These are phyloP conservation scores for Penicillium goetzii DNA, from an alignment of 495 filamentous ascomycete species.

Conservation along the genomic window DNA sequence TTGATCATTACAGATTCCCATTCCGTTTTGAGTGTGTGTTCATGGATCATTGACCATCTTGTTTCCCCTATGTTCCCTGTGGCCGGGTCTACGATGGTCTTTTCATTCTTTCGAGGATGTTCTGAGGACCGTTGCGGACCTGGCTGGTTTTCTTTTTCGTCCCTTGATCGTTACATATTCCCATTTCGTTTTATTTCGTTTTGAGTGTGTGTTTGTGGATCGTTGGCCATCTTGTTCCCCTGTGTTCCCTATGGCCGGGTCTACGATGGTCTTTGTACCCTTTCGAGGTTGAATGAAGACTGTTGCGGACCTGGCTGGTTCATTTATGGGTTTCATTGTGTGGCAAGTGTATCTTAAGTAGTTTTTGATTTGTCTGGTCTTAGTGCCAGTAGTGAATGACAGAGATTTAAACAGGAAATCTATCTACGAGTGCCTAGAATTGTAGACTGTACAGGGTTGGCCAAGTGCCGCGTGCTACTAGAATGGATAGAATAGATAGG, in stretches of 20 bases:
- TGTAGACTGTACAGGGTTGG: background rate
- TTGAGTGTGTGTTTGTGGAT: background rate
- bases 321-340: background rate
- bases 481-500: background rate
- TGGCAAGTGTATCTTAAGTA: background rate
- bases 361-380: background rate
- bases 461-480: background rate
- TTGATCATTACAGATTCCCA: background rate
- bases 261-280: background rate
- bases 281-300: background rate
- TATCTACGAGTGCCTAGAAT: background rate
- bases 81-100: background rate
- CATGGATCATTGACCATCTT: background rate
- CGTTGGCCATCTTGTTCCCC: background rate
- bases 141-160: too few relatives aligned
- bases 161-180: too few relatives aligned
- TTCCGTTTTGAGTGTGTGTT: background rate
- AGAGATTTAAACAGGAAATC: background rate
- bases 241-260: background rate
- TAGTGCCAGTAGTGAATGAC: background rate
- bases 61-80: background rate
- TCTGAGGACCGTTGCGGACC: background rate
- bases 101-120: background rate
- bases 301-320: background rate
- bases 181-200: background rate